Percentiles rank a stretch among this genome's conserved stretches.
These are phyloP conservation scores for Eucalyptus melliodora DNA, from an alignment of 345 rosid species.

Conservation along the genomic window DNA sequence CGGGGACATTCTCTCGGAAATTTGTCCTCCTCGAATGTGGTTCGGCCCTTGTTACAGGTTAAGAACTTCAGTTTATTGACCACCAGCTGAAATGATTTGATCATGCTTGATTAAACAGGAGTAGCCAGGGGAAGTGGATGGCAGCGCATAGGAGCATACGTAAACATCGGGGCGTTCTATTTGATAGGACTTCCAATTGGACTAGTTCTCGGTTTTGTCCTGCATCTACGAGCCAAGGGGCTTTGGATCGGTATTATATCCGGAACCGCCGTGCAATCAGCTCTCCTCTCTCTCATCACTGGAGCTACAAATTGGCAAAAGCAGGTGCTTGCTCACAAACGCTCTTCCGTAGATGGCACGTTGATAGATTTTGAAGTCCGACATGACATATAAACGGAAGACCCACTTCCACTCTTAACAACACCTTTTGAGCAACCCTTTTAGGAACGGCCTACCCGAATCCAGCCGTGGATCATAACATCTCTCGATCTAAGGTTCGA, in stretches of 20 bases:
- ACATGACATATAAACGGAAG: not conserved
- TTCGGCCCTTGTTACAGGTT: not conserved
- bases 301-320: conserved; percentile 15
- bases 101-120: not conserved
- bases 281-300: not conserved
- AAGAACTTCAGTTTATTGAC: not conserved
- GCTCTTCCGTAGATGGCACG: not conserved
- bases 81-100: not conserved
- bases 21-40: not conserved
- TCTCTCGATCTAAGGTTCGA: not conserved
- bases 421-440: not conserved
- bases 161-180: conserved; percentile 20
- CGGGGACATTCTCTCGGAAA: not conserved
- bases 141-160: conserved; percentile 16
- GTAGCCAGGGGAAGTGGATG: conserved; percentile 31
- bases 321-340: conserved; percentile 2
- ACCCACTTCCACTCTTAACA: not conserved
- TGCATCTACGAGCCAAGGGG: conserved; percentile 15
- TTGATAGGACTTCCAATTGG: conserved; percentile 20
- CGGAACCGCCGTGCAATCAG: conserved; percentile 17
- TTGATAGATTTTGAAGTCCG: not conserved
- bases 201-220: conserved; percentile 4
- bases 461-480: not conserved
- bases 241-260: conserved; percentile 23
- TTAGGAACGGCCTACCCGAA: not conserved